Percentiles rank a stretch among this genome's conserved stretches.
Evolutionary conservation across 2,329 filamentous ascomycete genomes (phyloP).

Genomic region (Nemania sp.): DNA sequence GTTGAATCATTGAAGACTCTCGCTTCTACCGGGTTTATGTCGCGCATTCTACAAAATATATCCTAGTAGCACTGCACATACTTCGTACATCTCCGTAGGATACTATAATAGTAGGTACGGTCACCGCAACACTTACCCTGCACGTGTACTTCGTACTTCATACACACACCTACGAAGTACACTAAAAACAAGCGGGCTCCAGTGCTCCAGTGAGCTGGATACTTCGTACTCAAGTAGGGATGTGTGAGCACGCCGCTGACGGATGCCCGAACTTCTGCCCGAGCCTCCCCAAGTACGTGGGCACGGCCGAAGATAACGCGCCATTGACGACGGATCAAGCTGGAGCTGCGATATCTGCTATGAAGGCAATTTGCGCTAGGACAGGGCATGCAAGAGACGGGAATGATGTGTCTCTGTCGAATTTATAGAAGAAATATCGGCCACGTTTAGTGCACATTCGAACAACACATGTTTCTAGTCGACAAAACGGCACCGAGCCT

Average conservation of each 20-base stretch:
- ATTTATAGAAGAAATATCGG: conserved; percentile 10
- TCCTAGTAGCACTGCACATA: too few relatives aligned
- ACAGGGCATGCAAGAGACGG: conserved; percentile 9
- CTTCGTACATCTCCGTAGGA: too few relatives aligned
- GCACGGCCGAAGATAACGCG: too few relatives aligned
- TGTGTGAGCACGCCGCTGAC: conserved; percentile 1
- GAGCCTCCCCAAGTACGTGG: too few relatives aligned
- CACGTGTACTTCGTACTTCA: too few relatives aligned
- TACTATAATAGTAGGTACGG: too few relatives aligned
- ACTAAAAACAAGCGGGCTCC: conserved; percentile 11
- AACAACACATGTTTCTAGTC: conserved; percentile 15
- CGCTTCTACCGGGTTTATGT: too few relatives aligned
- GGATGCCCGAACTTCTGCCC: neutral
- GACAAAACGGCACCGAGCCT: neutral
- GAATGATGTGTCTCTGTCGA: conserved; percentile 23
- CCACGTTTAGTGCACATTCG: conserved; percentile 19
- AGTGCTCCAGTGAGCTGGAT: neutral
- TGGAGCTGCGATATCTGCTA: neutral
- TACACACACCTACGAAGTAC: too few relatives aligned
- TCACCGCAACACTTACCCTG: too few relatives aligned
- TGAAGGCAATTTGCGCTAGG: conserved; percentile 8
- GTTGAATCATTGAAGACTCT: too few relatives aligned
- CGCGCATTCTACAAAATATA: too few relatives aligned
- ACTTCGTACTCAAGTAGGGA: neutral
- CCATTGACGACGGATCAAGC: neutral